Evolutionary conservation across 768 basidiomycete species (phyloP).

Genomic region (Lentinus brumalis): DNA sequence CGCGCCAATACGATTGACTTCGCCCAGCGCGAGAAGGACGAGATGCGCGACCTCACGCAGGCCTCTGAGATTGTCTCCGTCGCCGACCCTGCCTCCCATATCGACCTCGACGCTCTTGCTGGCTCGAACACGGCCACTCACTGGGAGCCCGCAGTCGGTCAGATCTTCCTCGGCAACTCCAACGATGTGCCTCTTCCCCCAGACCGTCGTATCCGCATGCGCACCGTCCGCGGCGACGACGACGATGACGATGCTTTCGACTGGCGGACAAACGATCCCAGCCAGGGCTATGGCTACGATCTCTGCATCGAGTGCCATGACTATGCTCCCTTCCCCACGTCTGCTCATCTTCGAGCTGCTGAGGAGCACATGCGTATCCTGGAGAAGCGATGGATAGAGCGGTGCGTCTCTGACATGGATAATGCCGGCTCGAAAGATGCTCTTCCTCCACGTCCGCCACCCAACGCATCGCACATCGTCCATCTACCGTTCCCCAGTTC

Average conservation of each 20-base stretch:
- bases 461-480: conserved; percentile 69
- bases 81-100: conserved; percentile 22
- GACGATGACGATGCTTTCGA: conserved; percentile 38
- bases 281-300: conserved; percentile 68
- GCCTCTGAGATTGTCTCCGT: conserved; percentile 76
- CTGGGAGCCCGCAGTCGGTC: conserved; percentile 62
- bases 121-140: conserved; percentile 41
- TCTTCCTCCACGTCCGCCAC: conserved; percentile 65
- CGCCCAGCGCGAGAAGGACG: conserved; percentile 80
- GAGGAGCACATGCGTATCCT: conserved; percentile 73
- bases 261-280: conserved; percentile 43
- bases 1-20: conserved; percentile 73
- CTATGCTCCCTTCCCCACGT: conserved; percentile 70
- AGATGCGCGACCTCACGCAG: conserved; percentile 86
- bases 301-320: conserved; percentile 91
- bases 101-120: conserved; percentile 20
- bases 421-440: conserved; percentile 21
- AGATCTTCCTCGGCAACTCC: conserved; percentile 81
- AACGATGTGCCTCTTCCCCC: conserved; percentile 63
- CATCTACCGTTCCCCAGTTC: conserved; percentile 78
- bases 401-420: conserved; percentile 30
- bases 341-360: conserved; percentile 65
- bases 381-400: conserved; percentile 66
- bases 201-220: conserved; percentile 19
- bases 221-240: conserved; percentile 18